Percentiles rank a stretch among this genome's conserved stretches.
phyloP scores from a whole-genome alignment of 345 rosid species.

The Dipteronia dyeriana region DNA sequence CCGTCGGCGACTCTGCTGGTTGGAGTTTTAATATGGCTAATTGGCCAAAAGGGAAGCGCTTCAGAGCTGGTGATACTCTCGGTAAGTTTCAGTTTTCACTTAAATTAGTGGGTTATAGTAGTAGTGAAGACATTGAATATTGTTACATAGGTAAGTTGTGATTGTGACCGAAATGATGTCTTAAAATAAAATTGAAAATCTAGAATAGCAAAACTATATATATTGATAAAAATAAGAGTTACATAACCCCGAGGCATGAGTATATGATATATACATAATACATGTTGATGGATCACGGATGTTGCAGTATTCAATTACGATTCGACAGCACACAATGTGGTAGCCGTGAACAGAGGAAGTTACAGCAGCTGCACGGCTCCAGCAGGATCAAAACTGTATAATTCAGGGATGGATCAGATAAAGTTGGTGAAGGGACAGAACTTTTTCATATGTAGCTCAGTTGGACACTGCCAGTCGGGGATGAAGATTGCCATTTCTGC shows the following conservation, averaged over 20 bases:
- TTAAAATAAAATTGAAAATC: no score
- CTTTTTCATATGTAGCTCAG: constrained; percentile 51
- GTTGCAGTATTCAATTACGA: constrained; percentile 51
- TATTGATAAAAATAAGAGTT: no score
- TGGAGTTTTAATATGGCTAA: constrained; percentile 40
- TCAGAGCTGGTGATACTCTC: constrained; percentile 51
- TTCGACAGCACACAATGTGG: constrained; percentile 46
- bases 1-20: constrained; percentile 48
- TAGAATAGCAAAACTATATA: no score
- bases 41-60: constrained; percentile 57
- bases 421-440: constrained; percentile 46
- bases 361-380: constrained; percentile 45
- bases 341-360: constrained; percentile 35
- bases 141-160: no score
- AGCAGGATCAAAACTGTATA: constrained; percentile 32
- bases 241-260: neutral
- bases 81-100: constrained; percentile 26
- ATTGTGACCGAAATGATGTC: no score
- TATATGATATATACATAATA: no score
- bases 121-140: no score
- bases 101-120: neutral
- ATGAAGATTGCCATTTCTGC: constrained; percentile 58
- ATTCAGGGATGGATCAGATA: constrained; percentile 46
- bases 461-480: constrained; percentile 48
- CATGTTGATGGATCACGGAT: neutral